phyloP scores from a whole-genome alignment of 2,329 filamentous ascomycete species.

The Annulohypoxylon truncatum region DNA sequence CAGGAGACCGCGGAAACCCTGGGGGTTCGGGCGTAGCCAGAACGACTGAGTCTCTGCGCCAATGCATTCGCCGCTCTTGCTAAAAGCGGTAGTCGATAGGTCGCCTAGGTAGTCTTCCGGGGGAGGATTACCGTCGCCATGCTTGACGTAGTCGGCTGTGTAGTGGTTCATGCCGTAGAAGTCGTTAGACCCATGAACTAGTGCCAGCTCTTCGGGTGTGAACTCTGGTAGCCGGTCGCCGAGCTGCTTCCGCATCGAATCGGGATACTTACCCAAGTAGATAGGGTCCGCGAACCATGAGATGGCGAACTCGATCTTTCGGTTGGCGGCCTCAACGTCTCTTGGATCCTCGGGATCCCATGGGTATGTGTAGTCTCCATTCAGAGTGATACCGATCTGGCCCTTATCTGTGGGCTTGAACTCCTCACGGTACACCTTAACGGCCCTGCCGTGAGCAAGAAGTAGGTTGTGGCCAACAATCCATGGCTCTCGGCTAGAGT shows the following conservation, averaged over 20 bases:
- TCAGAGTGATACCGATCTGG: conserved; percentile 88
- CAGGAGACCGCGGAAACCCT: conserved; percentile 81
- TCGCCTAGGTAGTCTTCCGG: conserved; percentile 79
- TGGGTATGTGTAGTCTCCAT: conserved; percentile 84
- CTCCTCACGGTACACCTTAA: conserved; percentile 84
- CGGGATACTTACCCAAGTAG: conserved; percentile 86
- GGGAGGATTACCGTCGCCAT: conserved; percentile 70
- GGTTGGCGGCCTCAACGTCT: conserved; percentile 80
- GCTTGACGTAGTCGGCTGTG: conserved; percentile 86
- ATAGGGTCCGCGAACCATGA: conserved; percentile 90
- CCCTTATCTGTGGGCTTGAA: conserved; percentile 80
- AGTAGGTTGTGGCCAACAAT: conserved; percentile 83
- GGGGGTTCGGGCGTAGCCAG: conserved; percentile 82
- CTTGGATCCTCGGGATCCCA: conserved; percentile 81
- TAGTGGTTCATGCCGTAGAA: conserved; percentile 98
- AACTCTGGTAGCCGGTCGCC: conserved; percentile 81
- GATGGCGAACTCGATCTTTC: conserved; percentile 89
- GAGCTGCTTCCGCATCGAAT: conserved; percentile 84
- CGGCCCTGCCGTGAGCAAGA: conserved; percentile 81
- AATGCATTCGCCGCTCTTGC: conserved; percentile 78
- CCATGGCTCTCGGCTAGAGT: conserved; percentile 83
- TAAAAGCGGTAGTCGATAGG: conserved; percentile 76
- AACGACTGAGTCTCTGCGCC: conserved; percentile 84
- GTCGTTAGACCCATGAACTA: conserved; percentile 89
- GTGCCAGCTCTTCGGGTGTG: conserved; percentile 75